A percentile compares a stretch with the other conserved stretches of the same genome.
Evolutionary conservation across 179 eudicot genomes (phyloP).

Genomic region (Silene vulgaris): DNA sequence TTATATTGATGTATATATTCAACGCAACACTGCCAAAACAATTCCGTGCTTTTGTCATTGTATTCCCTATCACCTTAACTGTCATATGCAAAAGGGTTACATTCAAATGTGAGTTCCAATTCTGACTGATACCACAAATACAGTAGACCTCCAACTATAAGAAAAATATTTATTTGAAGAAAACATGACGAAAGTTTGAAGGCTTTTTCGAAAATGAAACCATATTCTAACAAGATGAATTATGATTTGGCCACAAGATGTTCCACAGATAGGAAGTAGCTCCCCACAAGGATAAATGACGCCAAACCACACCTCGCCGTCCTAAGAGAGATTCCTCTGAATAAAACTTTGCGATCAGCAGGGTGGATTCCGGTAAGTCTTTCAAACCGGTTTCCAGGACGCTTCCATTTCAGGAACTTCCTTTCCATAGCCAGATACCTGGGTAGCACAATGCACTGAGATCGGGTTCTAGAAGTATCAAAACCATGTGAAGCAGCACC

Average conservation of each 20-base stretch:
- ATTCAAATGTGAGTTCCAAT: not conserved
- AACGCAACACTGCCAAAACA: no score
- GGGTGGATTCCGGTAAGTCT: conserved; percentile 81
- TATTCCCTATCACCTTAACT: not conserved
- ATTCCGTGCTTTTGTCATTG: no score
- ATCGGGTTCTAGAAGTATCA: conserved; percentile 76
- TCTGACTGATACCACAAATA: not conserved
- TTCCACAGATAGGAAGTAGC: conserved; percentile 59
- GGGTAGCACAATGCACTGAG: conserved; percentile 78
- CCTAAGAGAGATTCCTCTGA: conserved; percentile 64
- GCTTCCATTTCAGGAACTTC: conserved; percentile 59
- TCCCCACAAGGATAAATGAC: conserved; percentile 61
- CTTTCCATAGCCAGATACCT: conserved; percentile 80
- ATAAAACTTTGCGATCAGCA: conserved; percentile 65
- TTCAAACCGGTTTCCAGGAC: conserved; percentile 80
- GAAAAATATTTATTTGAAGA: not conserved
- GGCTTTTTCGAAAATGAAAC: conserved; percentile 13
- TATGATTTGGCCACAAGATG: conserved; percentile 36
- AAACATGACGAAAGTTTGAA: not conserved
- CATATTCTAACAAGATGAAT: conserved; percentile 11
- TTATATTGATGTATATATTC: no score
- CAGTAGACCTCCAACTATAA: conserved; percentile 3
- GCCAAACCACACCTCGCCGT: conserved; percentile 82
- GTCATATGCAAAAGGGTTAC: not conserved
- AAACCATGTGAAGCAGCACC: conserved; percentile 91